Conservation (phyloP, 108 stramenopile species). For the Parietichytrium sp. region DNA sequence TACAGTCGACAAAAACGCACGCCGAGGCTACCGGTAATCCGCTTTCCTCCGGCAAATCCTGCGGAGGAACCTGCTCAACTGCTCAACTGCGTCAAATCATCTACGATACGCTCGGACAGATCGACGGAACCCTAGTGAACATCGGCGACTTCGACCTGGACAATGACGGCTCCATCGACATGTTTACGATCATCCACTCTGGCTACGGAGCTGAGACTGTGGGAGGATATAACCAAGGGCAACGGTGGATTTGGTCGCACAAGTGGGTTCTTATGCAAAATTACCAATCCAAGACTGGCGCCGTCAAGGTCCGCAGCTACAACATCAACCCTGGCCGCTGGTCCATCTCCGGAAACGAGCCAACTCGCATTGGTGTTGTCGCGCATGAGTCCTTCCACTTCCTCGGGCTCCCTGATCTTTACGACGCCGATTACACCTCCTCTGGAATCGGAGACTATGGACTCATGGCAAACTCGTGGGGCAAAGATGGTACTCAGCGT, state of each 20-base stretch:
- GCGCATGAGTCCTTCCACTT: conserved; percentile 57
- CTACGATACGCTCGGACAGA: background rate
- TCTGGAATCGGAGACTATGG: conserved; percentile 55
- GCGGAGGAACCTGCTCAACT: background rate
- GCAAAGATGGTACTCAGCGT: conserved; percentile 49
- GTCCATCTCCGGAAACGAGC: conserved; percentile 48
- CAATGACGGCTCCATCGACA: conserved; percentile 52
- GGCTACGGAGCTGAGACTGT: conserved; percentile 76
- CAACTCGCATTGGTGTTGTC: conserved; percentile 61
- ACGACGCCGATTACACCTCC: conserved; percentile 45
- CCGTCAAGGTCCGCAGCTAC: conserved; percentile 47
- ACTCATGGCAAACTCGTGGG: conserved; percentile 61
- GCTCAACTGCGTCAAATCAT: background rate
- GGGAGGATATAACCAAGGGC: conserved; percentile 57
- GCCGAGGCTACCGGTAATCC: conserved; percentile 35
- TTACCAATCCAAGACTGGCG: conserved; percentile 22
- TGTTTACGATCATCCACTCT: conserved; percentile 65
- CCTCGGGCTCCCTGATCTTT: conserved; percentile 62
- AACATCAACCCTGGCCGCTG: conserved; percentile 55
- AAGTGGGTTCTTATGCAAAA: conserved; percentile 52
- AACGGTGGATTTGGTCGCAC: conserved; percentile 59
- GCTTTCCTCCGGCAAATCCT: background rate
- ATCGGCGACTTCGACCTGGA: conserved; percentile 48
- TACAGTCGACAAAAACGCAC: background rate
- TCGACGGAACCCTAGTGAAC: background rate